Evolutionary conservation across 768 basidiomycete genomes (phyloP), one percentile per base, ranked within the genome.

Genomic region (Naganishia onofrii): DNA sequence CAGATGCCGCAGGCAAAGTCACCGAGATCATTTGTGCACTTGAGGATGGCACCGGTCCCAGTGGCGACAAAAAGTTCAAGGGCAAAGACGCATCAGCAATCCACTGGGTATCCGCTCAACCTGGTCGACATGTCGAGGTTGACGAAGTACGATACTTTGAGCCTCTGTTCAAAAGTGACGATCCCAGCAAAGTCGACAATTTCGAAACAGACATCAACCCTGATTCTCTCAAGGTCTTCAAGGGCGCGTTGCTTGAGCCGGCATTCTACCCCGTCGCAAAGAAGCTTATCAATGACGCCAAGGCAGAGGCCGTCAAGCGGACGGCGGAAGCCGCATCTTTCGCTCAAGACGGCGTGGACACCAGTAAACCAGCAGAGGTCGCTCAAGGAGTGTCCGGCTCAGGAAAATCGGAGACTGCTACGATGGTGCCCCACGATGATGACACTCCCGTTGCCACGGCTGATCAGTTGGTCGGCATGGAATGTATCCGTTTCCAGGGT

Each of bases 401-500:
- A 7, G 31, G 42, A 17, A 19, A 19, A n/a, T 36, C 34, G 32
- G 44, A 68, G n/a, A 66, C 64, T 21, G 56, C 66, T 2, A 72
- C 67, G 13, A 31, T 57, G 53, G 56, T 72, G 10, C 63, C 71
- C 17, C 65, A 66, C 26, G 70, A 76, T 36, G 75, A 76, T 34
- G 80, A 79, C 54, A 90, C 87, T 31, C 92, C 91, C 0, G 85
- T 86, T 58, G 88, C 89, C 26, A 90, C 88, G 7, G 87, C 85
- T 64, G 89, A 88, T 67, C 90, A 92, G 80, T 84, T 95, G 48
- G 86, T 91, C 54, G 95, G 90, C 31, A 90, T 90, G 80, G 96
- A 98, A 81, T 91, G 89, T 78, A 86, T 98, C 67, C 86, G 96
- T 46, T 98, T 99, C 88, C 96, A 99, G 82, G 96, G 93, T 9